phyloP scores from a whole-genome alignment of 2,329 filamentous ascomycete species.

The Emergomyces pasteurianus region DNA sequence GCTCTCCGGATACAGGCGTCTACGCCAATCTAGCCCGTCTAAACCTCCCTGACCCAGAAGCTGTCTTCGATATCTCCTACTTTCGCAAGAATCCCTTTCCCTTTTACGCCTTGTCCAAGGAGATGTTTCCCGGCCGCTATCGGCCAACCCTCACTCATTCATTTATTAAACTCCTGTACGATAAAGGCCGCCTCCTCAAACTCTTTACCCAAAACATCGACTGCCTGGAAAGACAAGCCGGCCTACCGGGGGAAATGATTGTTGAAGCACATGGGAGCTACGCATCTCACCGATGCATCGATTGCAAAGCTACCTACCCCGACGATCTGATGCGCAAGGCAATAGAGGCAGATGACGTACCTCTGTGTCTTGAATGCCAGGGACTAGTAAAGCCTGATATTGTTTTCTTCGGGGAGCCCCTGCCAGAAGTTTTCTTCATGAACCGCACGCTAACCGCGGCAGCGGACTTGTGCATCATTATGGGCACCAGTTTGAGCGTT shows the following conservation, averaged over 20 bases:
- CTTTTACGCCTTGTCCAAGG: constrained; percentile 84
- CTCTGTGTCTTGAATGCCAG: constrained; percentile 57
- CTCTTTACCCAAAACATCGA: constrained; percentile 98
- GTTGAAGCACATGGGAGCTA: constrained; percentile 95
- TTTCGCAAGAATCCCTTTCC: constrained; percentile 75
- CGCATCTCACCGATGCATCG: constrained; percentile 79
- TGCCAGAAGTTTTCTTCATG: constrained; percentile 54
- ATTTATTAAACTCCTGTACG: constrained; percentile 71
- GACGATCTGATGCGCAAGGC: constrained; percentile 61
- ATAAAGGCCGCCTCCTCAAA: constrained; percentile 63
- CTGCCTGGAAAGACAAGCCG: constrained; percentile 78
- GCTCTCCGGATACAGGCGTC: constrained; percentile 82
- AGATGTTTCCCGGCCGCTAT: constrained; percentile 84
- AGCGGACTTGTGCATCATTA: constrained; percentile 69
- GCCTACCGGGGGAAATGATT: constrained; percentile 67
- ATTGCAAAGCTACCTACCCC: constrained; percentile 64
- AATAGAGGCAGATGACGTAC: constrained; percentile 56
- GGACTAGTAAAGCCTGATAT: constrained; percentile 89
- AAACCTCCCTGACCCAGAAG: constrained; percentile 78
- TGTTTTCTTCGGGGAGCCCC: constrained; percentile 77
- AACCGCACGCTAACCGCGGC: constrained; percentile 43
- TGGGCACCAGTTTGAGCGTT: constrained; percentile 80
- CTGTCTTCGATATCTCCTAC: constrained; percentile 85
- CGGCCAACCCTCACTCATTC: constrained; percentile 80
- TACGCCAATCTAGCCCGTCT: constrained; percentile 85